Evolutionary conservation across 2,329 filamentous ascomycete genomes (phyloP).

Genomic region (Pochonia chlamydosporia): DNA sequence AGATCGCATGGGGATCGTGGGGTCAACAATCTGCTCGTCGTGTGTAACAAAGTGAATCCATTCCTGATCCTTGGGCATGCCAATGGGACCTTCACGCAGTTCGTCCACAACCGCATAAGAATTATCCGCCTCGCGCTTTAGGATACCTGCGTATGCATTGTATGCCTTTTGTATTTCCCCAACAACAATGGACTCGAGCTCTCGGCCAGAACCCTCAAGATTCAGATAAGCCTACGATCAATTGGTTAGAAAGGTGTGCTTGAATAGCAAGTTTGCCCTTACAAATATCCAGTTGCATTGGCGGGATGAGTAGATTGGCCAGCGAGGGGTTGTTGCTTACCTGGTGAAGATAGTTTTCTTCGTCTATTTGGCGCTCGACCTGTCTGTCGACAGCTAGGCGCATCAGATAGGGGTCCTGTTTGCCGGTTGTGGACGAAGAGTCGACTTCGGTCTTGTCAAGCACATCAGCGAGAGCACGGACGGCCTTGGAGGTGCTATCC

Average conservation of each 20-base stretch:
- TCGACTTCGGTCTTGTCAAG: slow-evolving; percentile 77
- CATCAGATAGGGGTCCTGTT: slow-evolving; percentile 87
- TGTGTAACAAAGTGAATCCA: slow-evolving; percentile 78
- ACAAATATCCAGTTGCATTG: no score
- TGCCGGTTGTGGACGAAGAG: slow-evolving; percentile 65
- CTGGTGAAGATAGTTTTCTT: slow-evolving; percentile 94
- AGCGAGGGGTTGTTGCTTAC: slow-evolving; percentile 43
- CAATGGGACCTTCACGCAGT: slow-evolving; percentile 75
- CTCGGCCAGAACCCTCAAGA: slow-evolving; percentile 85
- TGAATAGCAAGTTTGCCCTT: no score
- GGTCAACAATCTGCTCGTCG: slow-evolving; percentile 83
- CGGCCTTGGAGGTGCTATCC: slow-evolving; percentile 72
- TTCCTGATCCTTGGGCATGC: slow-evolving; percentile 92
- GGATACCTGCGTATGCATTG: slow-evolving; percentile 84
- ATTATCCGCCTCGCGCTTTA: slow-evolving; percentile 85
- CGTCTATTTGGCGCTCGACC: slow-evolving; percentile 86
- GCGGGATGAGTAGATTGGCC: not conserved
- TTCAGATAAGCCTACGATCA: slow-evolving; percentile 76
- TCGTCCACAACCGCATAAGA: slow-evolving; percentile 73
- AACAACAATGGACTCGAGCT: slow-evolving; percentile 93
- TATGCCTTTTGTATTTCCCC: slow-evolving; percentile 98
- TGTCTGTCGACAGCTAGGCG: slow-evolving; percentile 82
- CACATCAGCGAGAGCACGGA: slow-evolving; percentile 75
- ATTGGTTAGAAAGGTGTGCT: not conserved
- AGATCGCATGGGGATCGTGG: slow-evolving; percentile 69